Evolutionary conservation across 441 rosid species (phyloP), one percentile per base, ranked within the genome.

Genomic region (Omphalea diandra): DNA sequence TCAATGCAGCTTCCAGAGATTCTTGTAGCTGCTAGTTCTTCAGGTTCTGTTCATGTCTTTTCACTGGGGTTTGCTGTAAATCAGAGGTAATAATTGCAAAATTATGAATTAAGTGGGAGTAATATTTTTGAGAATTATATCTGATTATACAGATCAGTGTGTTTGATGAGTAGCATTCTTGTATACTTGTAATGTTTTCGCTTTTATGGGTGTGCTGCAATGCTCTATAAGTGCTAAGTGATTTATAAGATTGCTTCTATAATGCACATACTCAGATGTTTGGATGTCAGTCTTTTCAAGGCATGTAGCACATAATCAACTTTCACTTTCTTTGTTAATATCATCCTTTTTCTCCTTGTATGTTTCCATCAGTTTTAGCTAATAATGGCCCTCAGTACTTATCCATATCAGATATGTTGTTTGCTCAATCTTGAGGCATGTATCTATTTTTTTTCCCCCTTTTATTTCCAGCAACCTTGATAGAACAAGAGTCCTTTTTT

Each of bases 31-130:
- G 85, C 88, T 43, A 88, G 97, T 72, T 86, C 93, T 72, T 88
- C 96, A 41, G 98, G 98, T 75, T 85, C 97, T 61, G 57, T 91
- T 76, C 98, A 94, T 78, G 84, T 90, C 65, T 91, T 94, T 67
- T 83, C 86, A 56, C 83, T 85, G 71, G 85, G 81, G 46, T 80
- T 83, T 66, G 90, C 93, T 71, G 63, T 87, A 65, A 82, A 83
- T 76, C 90, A 86, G 76, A 91, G 97, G 98, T 90, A 71, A 81
- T 79, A 55, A 36, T 40, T 54, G 41, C 56, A 47, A 44, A 18
- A 47, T 59, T 71, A 43, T 31, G 44, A 31, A 55, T 49, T 74
- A 20, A 49, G 15, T 53, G 1, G 40, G 26, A 53, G 9, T 18
- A 55, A 55, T 65, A 22, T 24, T 55, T 36, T 22, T 55, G 65